phyloP scores from a whole-genome alignment of 345 rosid genomes.

The Raphanus sativus region DNA sequence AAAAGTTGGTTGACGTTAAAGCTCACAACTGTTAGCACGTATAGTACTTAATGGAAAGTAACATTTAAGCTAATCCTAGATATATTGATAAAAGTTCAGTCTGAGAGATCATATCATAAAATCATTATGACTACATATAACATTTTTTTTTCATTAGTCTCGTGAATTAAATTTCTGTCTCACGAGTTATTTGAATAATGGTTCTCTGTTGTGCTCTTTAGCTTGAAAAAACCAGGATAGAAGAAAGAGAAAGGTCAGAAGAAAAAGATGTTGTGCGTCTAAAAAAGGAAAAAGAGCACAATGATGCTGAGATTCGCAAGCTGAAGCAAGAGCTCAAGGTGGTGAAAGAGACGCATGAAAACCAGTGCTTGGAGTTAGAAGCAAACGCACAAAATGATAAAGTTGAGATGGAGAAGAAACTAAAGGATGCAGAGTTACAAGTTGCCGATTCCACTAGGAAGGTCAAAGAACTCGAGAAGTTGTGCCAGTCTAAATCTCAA shows the following conservation, averaged over 20 bases:
- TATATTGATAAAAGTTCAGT: background rate
- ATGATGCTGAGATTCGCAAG: constrained; percentile 56
- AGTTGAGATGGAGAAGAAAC: constrained; percentile 55
- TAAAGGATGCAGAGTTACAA: constrained; percentile 57
- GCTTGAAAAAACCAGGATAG: constrained; percentile 68
- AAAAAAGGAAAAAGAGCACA: constrained; percentile 56
- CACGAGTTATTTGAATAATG: background rate
- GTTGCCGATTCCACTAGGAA: constrained; percentile 54
- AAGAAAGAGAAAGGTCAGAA: constrained; percentile 68
- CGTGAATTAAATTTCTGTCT: background rate
- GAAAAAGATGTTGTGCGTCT: constrained; percentile 54
- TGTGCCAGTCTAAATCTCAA: constrained; percentile 58
- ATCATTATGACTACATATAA: constrained; percentile 2
- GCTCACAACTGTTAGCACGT: background rate
- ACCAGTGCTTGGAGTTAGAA: constrained; percentile 56
- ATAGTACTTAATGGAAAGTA: background rate
- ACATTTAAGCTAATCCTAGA: background rate
- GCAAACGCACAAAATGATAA: constrained; percentile 51
- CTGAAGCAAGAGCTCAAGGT: constrained; percentile 64
- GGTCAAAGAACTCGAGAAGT: constrained; percentile 75
- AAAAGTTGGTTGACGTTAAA: constrained; percentile 2
- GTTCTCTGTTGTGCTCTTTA: constrained; percentile 39
- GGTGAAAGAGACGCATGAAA: constrained; percentile 54
- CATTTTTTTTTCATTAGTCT: constrained; percentile 9
- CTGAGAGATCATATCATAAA: constrained; percentile 7